A percentile compares a stretch with the other conserved stretches of the same genome.
phyloP scores from a whole-genome alignment of 352 stramenopile species.

The Globisporangium irregulare region DNA sequence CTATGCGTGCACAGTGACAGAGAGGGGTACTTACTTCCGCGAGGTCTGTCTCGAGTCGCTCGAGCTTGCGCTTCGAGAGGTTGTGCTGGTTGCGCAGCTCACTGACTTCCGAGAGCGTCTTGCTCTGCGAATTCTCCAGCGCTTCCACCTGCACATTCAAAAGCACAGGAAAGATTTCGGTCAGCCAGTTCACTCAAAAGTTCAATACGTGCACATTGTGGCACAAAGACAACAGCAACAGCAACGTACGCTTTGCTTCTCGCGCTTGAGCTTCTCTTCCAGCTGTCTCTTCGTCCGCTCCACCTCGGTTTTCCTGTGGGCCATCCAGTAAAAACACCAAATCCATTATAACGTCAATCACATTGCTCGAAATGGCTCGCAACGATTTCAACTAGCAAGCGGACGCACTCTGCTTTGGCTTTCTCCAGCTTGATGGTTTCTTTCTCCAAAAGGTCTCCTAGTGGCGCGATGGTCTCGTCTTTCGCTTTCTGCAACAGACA shows the following conservation, averaged over 20 bases:
- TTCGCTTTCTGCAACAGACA: conserved; percentile 48
- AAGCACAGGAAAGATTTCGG: not conserved
- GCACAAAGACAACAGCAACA: not conserved
- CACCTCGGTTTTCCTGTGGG: conserved; percentile 43
- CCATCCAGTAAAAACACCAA: not conserved
- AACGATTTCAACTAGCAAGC: not conserved
- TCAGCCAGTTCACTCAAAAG: not conserved
- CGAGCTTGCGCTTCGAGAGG: conserved; percentile 52
- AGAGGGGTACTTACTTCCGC: conserved; percentile 27
- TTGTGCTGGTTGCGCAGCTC: conserved; percentile 76
- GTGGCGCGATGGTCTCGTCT: conserved; percentile 52
- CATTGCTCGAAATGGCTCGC: not conserved
- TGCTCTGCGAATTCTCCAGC: conserved; percentile 57
- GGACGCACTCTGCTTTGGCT: conserved; percentile 53
- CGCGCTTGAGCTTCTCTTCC: conserved; percentile 61
- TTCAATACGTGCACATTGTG: not conserved
- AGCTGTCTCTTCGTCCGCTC: conserved; percentile 50
- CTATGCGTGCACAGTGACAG: not conserved
- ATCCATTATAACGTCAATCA: not conserved
- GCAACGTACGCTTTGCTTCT: conserved; percentile 47
- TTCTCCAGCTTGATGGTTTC: conserved; percentile 63
- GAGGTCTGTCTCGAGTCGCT: conserved; percentile 64
- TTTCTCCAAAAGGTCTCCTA: conserved; percentile 67
- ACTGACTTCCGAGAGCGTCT: conserved; percentile 68
- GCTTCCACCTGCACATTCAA: conserved; percentile 47